Base-by-base conservation (phyloP, 192 early-diverging fungal genomes). In the Mortierella claussenii region DNA sequence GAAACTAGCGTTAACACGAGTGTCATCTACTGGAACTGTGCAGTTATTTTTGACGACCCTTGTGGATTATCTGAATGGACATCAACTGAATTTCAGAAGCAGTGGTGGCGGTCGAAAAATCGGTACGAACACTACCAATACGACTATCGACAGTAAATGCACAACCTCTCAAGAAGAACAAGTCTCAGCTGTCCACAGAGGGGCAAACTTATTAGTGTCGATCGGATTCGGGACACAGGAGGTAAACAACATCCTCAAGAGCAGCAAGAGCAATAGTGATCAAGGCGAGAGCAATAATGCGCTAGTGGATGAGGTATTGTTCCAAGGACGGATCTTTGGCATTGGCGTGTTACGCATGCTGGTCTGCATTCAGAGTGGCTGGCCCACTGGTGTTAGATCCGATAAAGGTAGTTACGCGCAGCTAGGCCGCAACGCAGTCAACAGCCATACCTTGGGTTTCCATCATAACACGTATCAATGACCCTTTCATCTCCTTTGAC, bases 311-410 rank as follows among this genome's bases (percentile, higher is more conserved):
- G 37, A 57, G 18, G 23, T 76, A 7, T 26, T 76, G 0, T 61
- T 43, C 15, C 73, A 67, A 17, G 73, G 73, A 13, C 40, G 55
- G 21, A 54, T 76, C 13, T 76, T 33, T 24, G 51, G 57, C 1
- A 24, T 45, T 5, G 57, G 63, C 18, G 40, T 62, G 8, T n/a
- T 76, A 34, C 63, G 73, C 4, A 55, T 34, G 0, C 31, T 76
- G 46, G 49, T 76, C n/a, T 76, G 73, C 30, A 45, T 76, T 10
- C 73, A 76, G 26, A 67, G 58, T 57, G 73, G 58, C 51, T 76
- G 73, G 73, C 73, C 73, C 51, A 44, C 24, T 13, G 30, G 12
- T 40, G 73, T 55, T 13, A 43, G 44, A 20, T 15, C 58, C 5
- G 20, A 42, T 3, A 60, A 66, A 65, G 70, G 70, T 65, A 65